phyloP scores from a whole-genome alignment of 108 stramenopile genomes.

The Aurantiochytrium sp. region DNA sequence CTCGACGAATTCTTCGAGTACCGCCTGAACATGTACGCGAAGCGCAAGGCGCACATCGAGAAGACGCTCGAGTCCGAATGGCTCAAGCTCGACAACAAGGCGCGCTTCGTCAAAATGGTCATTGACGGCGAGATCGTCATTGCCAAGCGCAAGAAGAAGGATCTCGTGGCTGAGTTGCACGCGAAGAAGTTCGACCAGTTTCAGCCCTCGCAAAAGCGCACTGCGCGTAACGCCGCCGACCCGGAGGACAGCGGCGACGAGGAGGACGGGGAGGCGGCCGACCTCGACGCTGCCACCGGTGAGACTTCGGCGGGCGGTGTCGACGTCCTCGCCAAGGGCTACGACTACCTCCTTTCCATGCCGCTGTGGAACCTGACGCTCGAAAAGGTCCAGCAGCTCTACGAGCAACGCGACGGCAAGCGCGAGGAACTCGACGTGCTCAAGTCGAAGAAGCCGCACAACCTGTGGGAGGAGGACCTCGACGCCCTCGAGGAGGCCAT shows the following conservation, averaged over 20 bases:
- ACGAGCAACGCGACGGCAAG: constrained; percentile 74
- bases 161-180: constrained; percentile 77
- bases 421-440: constrained; percentile 70
- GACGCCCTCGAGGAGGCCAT: constrained; percentile 85
- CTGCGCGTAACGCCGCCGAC: constrained; percentile 7
- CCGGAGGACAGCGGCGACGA: constrained; percentile 48
- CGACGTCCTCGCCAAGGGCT: constrained; percentile 75
- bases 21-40: constrained; percentile 78
- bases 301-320: no score
- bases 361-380: constrained; percentile 94
- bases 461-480: constrained; percentile 87
- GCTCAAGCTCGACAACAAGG: constrained; percentile 86
- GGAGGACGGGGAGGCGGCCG: constrained; percentile 37
- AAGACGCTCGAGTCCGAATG: constrained; percentile 48
- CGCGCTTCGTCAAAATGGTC: constrained; percentile 90
- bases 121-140: constrained; percentile 82
- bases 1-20: constrained; percentile 77
- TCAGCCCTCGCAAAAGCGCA: constrained; percentile 34
- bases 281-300: not conserved
- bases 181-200: constrained; percentile 77
- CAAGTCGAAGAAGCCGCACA: constrained; percentile 68
- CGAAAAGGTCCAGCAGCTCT: constrained; percentile 86
- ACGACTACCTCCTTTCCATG: constrained; percentile 97
- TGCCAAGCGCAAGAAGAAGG: constrained; percentile 80
- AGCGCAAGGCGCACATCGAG: constrained; percentile 71